A percentile compares a stretch with the other conserved stretches of the same genome.
These are phyloP conservation scores for Hypoxylon fuscum DNA, from an alignment of 495 filamentous ascomycete genomes.

Conservation along the genomic window DNA sequence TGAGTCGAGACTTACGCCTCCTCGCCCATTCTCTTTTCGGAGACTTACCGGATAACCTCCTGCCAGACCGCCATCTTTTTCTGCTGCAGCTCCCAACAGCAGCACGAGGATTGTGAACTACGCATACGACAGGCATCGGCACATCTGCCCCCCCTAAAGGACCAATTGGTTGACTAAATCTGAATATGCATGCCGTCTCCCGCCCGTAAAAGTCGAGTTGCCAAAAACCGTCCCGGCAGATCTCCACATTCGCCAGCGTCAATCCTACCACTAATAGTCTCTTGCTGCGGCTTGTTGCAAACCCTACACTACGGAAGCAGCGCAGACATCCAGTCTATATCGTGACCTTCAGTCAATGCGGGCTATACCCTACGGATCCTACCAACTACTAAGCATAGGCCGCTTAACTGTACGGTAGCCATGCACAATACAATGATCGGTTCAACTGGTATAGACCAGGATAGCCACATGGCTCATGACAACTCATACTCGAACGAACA, in stretches of 20 bases:
- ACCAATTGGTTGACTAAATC: constrained; percentile 43
- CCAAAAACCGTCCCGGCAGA: constrained; percentile 40
- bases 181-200: constrained; percentile 46
- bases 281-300: constrained; percentile 35
- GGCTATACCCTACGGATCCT: constrained; percentile 34
- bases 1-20: constrained; percentile 32
- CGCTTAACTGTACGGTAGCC: constrained; percentile 43
- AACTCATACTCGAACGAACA: constrained; percentile 50
- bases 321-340: constrained; percentile 32
- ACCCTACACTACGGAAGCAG: constrained; percentile 31
- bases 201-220: constrained; percentile 45
- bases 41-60: constrained; percentile 33
- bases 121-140: constrained; percentile 17
- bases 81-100: constrained; percentile 37
- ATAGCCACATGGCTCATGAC: constrained; percentile 57
- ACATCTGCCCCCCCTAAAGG: constrained; percentile 33
- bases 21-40: constrained; percentile 24
- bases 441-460: constrained; percentile 58
- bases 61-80: constrained; percentile 20
- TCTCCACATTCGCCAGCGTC: constrained; percentile 38
- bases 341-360: constrained; percentile 36
- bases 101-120: constrained; percentile 40
- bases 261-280: constrained; percentile 37
- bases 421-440: constrained; percentile 62
- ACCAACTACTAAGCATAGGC: constrained; percentile 36